phyloP scores from a whole-genome alignment of 2,329 filamentous ascomycete species.

The Nemania abortiva region DNA sequence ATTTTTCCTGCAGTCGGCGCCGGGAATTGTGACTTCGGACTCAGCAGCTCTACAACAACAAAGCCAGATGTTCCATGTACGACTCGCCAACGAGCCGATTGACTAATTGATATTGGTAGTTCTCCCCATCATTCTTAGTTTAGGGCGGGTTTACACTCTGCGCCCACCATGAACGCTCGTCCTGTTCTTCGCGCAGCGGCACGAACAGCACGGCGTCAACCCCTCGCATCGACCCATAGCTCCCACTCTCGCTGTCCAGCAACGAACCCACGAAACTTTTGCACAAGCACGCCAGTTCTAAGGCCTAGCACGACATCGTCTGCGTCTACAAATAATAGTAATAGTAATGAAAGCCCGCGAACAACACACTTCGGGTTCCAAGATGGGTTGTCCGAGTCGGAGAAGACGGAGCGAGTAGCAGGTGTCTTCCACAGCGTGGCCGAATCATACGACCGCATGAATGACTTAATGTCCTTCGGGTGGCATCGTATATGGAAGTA shows the following conservation, averaged over 20 bases:
- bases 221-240: constrained; percentile 27
- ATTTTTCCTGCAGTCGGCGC: constrained; percentile 32
- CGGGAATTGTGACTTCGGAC: constrained; percentile 13
- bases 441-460: constrained; percentile 96
- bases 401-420: constrained; percentile 80
- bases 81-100: background rate
- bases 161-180: constrained; percentile 48
- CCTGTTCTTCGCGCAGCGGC: constrained; percentile 44
- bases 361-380: constrained; percentile 93
- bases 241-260: constrained; percentile 11
- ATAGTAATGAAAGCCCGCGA: constrained; percentile 50
- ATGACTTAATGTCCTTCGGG: constrained; percentile 98
- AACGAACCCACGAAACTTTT: constrained; percentile 41
- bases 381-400: constrained; percentile 78
- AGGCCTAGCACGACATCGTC: constrained; percentile 41
- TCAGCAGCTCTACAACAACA: background rate
- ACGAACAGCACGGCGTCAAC: constrained; percentile 39
- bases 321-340: constrained; percentile 18
- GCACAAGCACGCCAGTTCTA: constrained; percentile 41
- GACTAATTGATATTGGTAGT: background rate
- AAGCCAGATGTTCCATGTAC: background rate
- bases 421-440: constrained; percentile 96
- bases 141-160: constrained; percentile 3
- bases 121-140: background rate
- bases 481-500: constrained; percentile 95